Base-by-base conservation (phyloP, 768 basidiomycete genomes). In the Suillus lakei region DNA sequence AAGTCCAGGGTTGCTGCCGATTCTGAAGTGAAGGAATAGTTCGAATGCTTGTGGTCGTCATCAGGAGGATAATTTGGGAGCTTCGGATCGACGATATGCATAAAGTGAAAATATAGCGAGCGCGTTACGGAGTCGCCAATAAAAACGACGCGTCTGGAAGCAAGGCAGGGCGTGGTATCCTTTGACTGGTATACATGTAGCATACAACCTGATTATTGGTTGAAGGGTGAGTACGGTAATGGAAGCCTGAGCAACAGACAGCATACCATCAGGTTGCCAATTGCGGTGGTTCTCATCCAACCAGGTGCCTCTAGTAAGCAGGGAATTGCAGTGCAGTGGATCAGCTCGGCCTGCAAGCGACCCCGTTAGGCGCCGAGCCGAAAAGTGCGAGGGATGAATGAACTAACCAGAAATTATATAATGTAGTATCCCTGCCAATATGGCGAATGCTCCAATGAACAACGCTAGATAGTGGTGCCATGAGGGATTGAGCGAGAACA, bases 261-360 rank as follows among this genome's bases (percentile, higher is more conserved):
- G 61, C 36, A 64, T 41, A 91, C 95, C 93, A 66, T 93, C 86
- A 3, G 95, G 95, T 74, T 98, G 95, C 95, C 95, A 98, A 71
- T 89, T 90, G 66, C 75, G 81, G 73, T 84, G 83, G 46, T 74
- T 77, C 30, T 78, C 74, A 73, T 95, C 95, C 63, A 95, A 75
- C 95, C 95, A 97, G 69, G 84, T 85, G 34, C 95, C 95, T 46
- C 81, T 81, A 56, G 83, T 89, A 55, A 95, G 75, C 32, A 96
- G 76, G 5, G 92, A 84, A 64, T 84, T 79, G 73, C 95, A 96
- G 72, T 87, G 91, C 61, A 85, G 81, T 16, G 90, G 87, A 76
- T 96, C 95, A 8, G 83, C 77, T 74, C 83, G 85, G 76, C 93
- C 95, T 95, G 67, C 46, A 36, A 53, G 36, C 23, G 18, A 26